Evolutionary conservation across 2,329 filamentous ascomycete genomes (phyloP).

Genomic region (Emergomyces pasteurianus): DNA sequence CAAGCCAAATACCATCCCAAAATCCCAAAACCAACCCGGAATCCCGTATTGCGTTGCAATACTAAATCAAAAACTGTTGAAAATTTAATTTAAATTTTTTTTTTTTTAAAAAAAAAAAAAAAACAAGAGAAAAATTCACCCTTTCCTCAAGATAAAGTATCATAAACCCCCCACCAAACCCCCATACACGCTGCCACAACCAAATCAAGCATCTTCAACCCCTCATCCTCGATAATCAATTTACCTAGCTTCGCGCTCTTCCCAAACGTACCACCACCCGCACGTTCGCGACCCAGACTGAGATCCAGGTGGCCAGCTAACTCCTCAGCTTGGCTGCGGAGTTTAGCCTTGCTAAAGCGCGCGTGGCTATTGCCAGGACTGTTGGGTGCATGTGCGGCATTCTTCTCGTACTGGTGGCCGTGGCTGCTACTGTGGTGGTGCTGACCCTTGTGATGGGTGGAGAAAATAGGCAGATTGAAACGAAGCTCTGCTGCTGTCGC

Average conservation of each 20-base stretch:
- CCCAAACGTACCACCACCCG: constrained; percentile 74
- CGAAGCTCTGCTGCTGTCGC: constrained; percentile 67
- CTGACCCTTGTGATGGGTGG: constrained; percentile 11
- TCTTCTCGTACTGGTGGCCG: background rate
- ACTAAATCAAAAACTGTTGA: too few species aligned
- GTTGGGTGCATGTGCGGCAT: background rate
- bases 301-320: constrained; percentile 39
- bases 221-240: constrained; percentile 77
- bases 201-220: constrained; percentile 89
- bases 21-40: too few species aligned
- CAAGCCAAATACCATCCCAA: too few species aligned
- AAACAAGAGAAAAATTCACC: background rate
- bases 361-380: background rate
- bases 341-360: background rate
- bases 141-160: constrained; percentile 13
- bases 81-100: too few species aligned
- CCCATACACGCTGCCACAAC: constrained; percentile 84
- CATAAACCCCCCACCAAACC: constrained; percentile 84
- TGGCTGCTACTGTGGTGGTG: constrained; percentile 9
- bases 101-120: too few species aligned
- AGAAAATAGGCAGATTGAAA: constrained; percentile 66
- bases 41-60: too few species aligned
- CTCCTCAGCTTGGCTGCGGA: constrained; percentile 13
- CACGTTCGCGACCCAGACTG: constrained; percentile 66
- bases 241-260: constrained; percentile 89